phyloP scores from a whole-genome alignment of 106 monocot genomes.

The Dioscorea dumetorum region DNA sequence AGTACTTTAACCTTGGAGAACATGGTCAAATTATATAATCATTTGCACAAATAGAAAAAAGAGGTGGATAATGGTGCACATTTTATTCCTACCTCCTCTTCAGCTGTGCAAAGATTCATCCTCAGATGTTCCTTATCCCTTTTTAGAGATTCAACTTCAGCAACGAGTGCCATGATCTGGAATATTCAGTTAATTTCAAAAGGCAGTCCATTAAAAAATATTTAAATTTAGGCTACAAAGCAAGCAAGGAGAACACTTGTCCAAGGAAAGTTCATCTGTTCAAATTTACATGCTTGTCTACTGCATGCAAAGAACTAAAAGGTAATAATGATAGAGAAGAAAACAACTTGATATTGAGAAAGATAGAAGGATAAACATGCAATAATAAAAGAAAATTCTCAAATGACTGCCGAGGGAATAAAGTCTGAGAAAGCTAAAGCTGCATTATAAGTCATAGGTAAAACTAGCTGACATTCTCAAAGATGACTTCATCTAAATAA shows the following conservation, averaged over 20 bases:
- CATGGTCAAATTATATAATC: conserved; percentile 2
- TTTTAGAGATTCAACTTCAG: conserved; percentile 57
- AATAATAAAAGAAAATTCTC: too few relatives aligned
- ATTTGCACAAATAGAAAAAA: neutral
- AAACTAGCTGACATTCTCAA: too few relatives aligned
- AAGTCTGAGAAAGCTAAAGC: too few relatives aligned
- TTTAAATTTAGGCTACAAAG: neutral
- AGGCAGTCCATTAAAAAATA: neutral
- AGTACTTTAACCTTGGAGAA: conserved; percentile 53
- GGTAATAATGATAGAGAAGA: too few relatives aligned
- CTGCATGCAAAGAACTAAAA: neutral
- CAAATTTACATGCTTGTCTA: too few relatives aligned
- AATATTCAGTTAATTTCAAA: neutral
- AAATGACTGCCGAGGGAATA: too few relatives aligned
- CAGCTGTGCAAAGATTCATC: conserved; percentile 71
- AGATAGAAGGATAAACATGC: too few relatives aligned
- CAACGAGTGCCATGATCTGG: conserved; percentile 29
- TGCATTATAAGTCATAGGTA: too few relatives aligned
- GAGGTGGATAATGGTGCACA: neutral
- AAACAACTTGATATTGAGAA: too few relatives aligned
- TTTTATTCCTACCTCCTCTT: conserved; percentile 59
- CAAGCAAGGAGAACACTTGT: neutral
- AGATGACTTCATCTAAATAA: too few relatives aligned
- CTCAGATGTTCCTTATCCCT: conserved; percentile 67
- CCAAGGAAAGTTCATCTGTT: too few relatives aligned